These are phyloP conservation scores for Peronospora destructor DNA, from an alignment of 352 stramenopile genomes.

Conservation along the genomic window DNA sequence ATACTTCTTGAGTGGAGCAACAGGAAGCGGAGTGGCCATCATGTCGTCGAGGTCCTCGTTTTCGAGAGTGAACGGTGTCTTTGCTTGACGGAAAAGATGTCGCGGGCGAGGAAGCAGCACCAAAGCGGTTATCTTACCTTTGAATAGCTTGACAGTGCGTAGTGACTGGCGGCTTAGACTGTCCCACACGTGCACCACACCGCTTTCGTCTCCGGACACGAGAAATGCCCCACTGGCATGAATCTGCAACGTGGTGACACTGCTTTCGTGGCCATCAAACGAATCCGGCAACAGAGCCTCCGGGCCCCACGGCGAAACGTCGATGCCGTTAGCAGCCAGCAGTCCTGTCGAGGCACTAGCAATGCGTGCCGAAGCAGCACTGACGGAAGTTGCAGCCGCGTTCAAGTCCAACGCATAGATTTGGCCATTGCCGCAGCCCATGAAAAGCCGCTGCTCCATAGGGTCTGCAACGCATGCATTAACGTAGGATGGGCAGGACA, in stretches of 20 bases:
- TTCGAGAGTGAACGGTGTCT: slow-evolving; percentile 24
- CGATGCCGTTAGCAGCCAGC: slow-evolving; percentile 5
- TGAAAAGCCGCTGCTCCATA: slow-evolving; percentile 64
- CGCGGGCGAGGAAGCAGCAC: slow-evolving; percentile 40
- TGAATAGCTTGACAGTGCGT: slow-evolving; percentile 59
- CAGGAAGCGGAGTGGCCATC: slow-evolving; percentile 36
- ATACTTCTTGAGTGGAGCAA: slow-evolving; percentile 75
- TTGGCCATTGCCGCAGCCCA: slow-evolving; percentile 60
- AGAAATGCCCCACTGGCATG: slow-evolving; percentile 52
- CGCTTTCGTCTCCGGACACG: slow-evolving; percentile 53
- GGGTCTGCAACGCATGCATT: slow-evolving; percentile 50
- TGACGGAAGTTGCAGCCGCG: slow-evolving; percentile 45
- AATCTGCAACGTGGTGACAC: slow-evolving; percentile 49
- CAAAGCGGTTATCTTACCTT: slow-evolving; percentile 49
- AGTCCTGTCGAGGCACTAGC: slow-evolving; percentile 24
- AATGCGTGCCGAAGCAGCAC: slow-evolving; percentile 46
- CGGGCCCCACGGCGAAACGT: slow-evolving; percentile 31
- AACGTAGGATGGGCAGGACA: slow-evolving; percentile 66
- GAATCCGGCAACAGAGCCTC: slow-evolving; percentile 43
- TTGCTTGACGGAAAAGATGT: slow-evolving; percentile 60
- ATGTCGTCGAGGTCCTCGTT: slow-evolving; percentile 29
- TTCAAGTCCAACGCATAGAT: slow-evolving; percentile 70
- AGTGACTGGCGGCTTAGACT: slow-evolving; percentile 57
- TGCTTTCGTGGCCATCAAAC: slow-evolving; percentile 62
- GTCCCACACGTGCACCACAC: slow-evolving; percentile 62